Percentiles rank a stretch among this genome's conserved stretches.
These are phyloP conservation scores for Aspergillus heteromorphus DNA, from an alignment of 495 filamentous ascomycete species.

Conservation along the genomic window DNA sequence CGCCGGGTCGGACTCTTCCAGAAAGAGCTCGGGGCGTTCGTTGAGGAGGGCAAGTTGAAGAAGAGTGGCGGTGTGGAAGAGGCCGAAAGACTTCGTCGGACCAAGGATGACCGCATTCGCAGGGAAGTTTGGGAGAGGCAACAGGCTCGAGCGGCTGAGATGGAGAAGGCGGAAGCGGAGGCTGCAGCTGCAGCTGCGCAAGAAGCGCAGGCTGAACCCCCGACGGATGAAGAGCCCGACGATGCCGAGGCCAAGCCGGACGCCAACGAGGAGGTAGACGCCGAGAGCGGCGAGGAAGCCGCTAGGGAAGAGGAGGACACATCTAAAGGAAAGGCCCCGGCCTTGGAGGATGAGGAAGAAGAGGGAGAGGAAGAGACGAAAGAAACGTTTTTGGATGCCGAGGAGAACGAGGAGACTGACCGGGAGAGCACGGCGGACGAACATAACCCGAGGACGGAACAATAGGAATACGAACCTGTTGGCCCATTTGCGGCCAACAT, in stretches of 20 bases:
- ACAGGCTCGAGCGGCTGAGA: conserved; percentile 44
- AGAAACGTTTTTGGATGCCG: background rate
- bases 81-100: conserved; percentile 74
- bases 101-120: conserved; percentile 82
- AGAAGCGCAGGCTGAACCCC: conserved; percentile 15
- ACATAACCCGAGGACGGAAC: background rate
- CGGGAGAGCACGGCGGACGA: conserved; percentile 1
- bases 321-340: conserved; percentile 5
- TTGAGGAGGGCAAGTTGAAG: conserved; percentile 88
- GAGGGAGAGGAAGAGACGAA: background rate
- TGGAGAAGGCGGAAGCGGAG: conserved; percentile 27
- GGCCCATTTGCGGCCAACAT: background rate
- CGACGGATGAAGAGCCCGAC: conserved; percentile 6
- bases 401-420: conserved; percentile 2
- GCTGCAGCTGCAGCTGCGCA: conserved; percentile 20
- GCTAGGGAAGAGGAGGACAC: conserved; percentile 1
- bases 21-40: conserved; percentile 83
- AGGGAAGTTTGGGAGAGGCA: conserved; percentile 78
- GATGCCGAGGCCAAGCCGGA: background rate
- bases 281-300: background rate
- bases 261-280: background rate
- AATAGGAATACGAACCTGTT: background rate
- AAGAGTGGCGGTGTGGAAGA: conserved; percentile 95
- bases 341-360: conserved; percentile 6
- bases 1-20: conserved; percentile 73